Evolutionary conservation across 2,329 filamentous ascomycete species (phyloP).

Genomic region (Colletotrichum lini): DNA sequence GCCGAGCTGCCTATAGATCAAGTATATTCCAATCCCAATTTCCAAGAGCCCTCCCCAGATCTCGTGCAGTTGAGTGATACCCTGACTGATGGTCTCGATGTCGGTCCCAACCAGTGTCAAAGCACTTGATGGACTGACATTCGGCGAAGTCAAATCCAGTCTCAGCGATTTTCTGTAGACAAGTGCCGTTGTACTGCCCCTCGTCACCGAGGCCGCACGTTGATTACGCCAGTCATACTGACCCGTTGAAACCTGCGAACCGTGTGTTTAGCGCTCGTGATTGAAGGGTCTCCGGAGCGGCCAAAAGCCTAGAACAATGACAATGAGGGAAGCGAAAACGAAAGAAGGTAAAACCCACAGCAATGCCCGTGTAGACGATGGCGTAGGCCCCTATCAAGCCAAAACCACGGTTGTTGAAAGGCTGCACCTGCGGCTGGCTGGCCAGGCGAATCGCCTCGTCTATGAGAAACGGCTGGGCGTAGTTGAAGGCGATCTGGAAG

Average conservation of each 20-base stretch:
- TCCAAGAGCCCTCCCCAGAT: constrained; percentile 46
- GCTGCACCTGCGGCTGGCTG: constrained; percentile 41
- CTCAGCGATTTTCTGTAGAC: constrained; percentile 47
- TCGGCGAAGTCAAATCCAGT: constrained; percentile 43
- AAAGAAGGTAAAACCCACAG: constrained; percentile 39
- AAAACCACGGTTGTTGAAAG: constrained; percentile 45
- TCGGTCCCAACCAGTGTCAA: constrained; percentile 49
- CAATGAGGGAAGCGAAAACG: not conserved
- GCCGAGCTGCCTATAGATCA: constrained; percentile 53
- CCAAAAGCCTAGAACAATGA: not conserved
- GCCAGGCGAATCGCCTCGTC: constrained; percentile 44
- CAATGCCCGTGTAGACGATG: constrained; percentile 47
- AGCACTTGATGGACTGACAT: constrained; percentile 44
- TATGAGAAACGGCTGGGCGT: constrained; percentile 48
- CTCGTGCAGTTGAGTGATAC: constrained; percentile 44
- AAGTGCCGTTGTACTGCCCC: constrained; percentile 47
- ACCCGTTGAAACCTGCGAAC: constrained; percentile 44
- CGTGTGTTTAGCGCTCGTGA: not conserved
- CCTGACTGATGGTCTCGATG: constrained; percentile 46
- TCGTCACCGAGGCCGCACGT: constrained; percentile 46
- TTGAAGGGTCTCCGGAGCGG: no score
- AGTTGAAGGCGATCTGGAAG: constrained; percentile 47
- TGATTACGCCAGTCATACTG: constrained; percentile 46
- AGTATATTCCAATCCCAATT: constrained; percentile 47
- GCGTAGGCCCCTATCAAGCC: constrained; percentile 49